phyloP scores from a whole-genome alignment of 768 basidiomycete species.

The Russula brevipes region DNA sequence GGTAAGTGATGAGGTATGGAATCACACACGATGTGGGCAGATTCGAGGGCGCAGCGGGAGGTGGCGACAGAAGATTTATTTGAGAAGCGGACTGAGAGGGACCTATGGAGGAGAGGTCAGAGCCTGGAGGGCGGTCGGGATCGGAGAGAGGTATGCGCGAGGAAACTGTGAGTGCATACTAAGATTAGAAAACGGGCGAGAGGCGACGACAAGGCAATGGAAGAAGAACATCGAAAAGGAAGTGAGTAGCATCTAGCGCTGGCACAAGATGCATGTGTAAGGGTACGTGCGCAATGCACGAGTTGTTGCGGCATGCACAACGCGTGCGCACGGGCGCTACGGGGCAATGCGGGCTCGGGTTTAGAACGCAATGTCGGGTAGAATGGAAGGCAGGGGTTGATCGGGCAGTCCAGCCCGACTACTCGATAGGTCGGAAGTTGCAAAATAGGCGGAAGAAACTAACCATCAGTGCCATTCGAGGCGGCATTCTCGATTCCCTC shows the following conservation, averaged over 20 bases:
- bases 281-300: neutral
- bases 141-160: slow-evolving; percentile 14
- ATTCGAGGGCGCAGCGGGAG: slow-evolving; percentile 18
- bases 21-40: slow-evolving; percentile 16
- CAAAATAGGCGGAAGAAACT: slow-evolving; percentile 24
- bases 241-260: neutral
- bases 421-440: slow-evolving; percentile 7
- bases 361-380: neutral
- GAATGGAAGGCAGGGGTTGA: neutral
- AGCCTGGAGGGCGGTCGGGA: slow-evolving; percentile 30
- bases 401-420: neutral
- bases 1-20: neutral
- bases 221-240: neutral
- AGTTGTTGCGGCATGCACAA: neutral
- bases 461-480: slow-evolving; percentile 30
- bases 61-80: slow-evolving; percentile 30
- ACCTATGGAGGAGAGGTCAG: slow-evolving; percentile 59
- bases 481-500: slow-evolving; percentile 26
- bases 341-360: neutral
- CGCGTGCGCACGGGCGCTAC: slow-evolving; percentile 7
- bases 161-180: slow-evolving; percentile 21
- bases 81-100: slow-evolving; percentile 79
- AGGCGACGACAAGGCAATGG: neutral
- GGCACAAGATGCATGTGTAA: neutral
- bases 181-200: slow-evolving; percentile 4